These are phyloP conservation scores for Fonsecaea erecta DNA, from an alignment of 2,329 filamentous ascomycete species.

Conservation along the genomic window DNA sequence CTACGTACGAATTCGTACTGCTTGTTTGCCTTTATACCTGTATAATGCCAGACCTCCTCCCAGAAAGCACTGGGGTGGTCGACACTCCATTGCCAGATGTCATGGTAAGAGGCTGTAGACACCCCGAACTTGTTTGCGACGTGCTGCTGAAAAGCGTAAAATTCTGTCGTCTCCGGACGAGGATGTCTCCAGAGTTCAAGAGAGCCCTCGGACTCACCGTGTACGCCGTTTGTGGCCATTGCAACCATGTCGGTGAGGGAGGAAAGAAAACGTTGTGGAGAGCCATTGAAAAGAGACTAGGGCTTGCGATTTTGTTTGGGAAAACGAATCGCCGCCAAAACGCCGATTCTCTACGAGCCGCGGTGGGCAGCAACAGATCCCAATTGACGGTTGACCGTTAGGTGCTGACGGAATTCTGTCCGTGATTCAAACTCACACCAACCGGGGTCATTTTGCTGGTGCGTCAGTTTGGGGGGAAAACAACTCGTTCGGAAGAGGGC, in stretches of 20 bases:
- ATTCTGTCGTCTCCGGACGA: constrained; percentile 68
- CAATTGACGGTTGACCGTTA: not conserved
- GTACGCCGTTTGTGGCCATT: constrained; percentile 25
- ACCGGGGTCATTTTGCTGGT: not conserved
- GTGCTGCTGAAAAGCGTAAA: constrained; percentile 71
- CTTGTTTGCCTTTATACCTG: constrained; percentile 72
- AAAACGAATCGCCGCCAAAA: not conserved
- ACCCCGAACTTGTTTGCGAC: constrained; percentile 71
- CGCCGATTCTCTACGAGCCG: constrained; percentile 15
- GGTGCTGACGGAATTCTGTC: constrained; percentile 1
- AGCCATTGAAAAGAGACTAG: constrained; percentile 9
- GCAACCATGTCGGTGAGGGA: not conserved
- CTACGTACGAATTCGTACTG: constrained; percentile 52
- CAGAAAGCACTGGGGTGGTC: constrained; percentile 77
- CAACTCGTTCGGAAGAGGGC: not conserved
- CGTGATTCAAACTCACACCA: not conserved
- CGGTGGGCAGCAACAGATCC: not conserved
- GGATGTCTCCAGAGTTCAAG: constrained; percentile 73
- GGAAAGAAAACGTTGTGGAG: constrained; percentile 7
- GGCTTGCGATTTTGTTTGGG: constrained; percentile 6
- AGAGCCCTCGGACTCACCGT: constrained; percentile 22
- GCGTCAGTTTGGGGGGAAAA: not conserved
- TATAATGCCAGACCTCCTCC: constrained; percentile 83
- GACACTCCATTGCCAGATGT: constrained; percentile 85
- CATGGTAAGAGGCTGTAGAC: constrained; percentile 68